Base-by-base conservation (phyloP, 2,329 filamentous ascomycete genomes). In the Chaetomium sp. region DNA sequence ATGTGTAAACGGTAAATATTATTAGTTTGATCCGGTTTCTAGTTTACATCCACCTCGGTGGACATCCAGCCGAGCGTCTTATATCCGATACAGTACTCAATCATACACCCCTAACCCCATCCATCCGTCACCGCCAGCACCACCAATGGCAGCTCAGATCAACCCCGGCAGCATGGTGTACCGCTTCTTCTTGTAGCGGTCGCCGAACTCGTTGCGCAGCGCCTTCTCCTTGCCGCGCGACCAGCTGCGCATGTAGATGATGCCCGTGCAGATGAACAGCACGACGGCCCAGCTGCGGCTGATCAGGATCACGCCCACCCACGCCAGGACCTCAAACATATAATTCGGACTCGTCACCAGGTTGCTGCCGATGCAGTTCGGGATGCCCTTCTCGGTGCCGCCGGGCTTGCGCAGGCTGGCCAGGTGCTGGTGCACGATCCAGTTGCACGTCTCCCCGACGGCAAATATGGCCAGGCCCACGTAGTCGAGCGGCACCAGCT, bases 291-390 rank as follows among this genome's bases (percentile, higher is more conserved):
- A 90, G 79, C 89, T 93, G 73, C 91, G 89, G 72, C 88, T 93
- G 61, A 94, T 85, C 51, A 96, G 75, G 70, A 90, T 89, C 62
- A 98, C 83, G 29, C 93, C 93, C 33, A 91, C 72, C 95, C 95
- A 99, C 0, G 93, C 87, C 45, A 96, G 77, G 7, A 91, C 83
- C 79, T 99, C 95, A 72, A 96, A 98, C 81, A 96, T 87, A 82
- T 99, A 99, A 81, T 99, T 99, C 50, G 95, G 95, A 80, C 93
- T 96, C 13, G 95, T 99, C 60, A 99, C 94, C 42, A 91, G 79
- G 69, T 81, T 83, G 78, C 97, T 98, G 33, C 93, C 92, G 65
- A 94, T 87, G 29, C 95, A 95, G 64, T 82, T 82, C 1, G 95
- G 95, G 68, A 99, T 96, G 71, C 92, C 93, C 65, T 94, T 86